Percentiles rank a stretch among this genome's conserved stretches.
Conservation (phyloP, 2,329 filamentous ascomycete species). For the Diaporthe ampelina region DNA sequence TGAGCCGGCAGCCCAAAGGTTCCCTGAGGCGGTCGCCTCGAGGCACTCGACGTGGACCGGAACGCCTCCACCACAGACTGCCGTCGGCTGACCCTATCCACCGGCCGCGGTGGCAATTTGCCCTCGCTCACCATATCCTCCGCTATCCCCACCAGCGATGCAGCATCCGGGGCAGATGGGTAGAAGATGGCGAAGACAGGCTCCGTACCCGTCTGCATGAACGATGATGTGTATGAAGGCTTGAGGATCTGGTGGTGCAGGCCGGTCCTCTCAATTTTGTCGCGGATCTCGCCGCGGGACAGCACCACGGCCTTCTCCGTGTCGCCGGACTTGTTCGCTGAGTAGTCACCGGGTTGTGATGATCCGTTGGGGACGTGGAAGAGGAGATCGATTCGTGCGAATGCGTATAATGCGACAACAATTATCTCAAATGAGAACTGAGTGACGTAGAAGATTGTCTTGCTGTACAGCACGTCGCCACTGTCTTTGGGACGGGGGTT, state of each 20-base stretch:
- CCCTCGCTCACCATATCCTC: slow-evolving; percentile 3
- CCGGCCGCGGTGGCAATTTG: slow-evolving; percentile 28
- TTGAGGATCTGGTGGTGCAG: slow-evolving; percentile 43
- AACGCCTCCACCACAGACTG: slow-evolving; percentile 21
- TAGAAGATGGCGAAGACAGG: slow-evolving; percentile 35
- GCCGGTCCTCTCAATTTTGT: slow-evolving; percentile 35
- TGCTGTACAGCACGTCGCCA: slow-evolving; percentile 50
- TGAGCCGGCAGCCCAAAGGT: neutral
- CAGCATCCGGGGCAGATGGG: slow-evolving; percentile 22
- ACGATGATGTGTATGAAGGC: slow-evolving; percentile 2
- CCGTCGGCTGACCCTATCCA: slow-evolving; percentile 31
- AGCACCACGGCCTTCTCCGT: slow-evolving; percentile 32
- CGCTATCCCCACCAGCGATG: neutral
- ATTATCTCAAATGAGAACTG: slow-evolving; percentile 51
- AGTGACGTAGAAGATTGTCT: slow-evolving; percentile 53
- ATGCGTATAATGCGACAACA: slow-evolving; percentile 47
- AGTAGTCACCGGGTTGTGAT: slow-evolving; percentile 48
- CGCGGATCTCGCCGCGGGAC: slow-evolving; percentile 42
- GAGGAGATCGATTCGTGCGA: slow-evolving; percentile 48
- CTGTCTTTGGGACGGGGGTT: slow-evolving; percentile 44
- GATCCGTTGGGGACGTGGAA: slow-evolving; percentile 51
- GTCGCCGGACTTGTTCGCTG: slow-evolving; percentile 29
- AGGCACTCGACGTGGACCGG: neutral
- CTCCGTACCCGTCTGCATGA: neutral
- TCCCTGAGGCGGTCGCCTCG: neutral